Evolutionary conservation across 2,329 filamentous ascomycete species (phyloP).

Genomic region (Stemphylium vesicarium): DNA sequence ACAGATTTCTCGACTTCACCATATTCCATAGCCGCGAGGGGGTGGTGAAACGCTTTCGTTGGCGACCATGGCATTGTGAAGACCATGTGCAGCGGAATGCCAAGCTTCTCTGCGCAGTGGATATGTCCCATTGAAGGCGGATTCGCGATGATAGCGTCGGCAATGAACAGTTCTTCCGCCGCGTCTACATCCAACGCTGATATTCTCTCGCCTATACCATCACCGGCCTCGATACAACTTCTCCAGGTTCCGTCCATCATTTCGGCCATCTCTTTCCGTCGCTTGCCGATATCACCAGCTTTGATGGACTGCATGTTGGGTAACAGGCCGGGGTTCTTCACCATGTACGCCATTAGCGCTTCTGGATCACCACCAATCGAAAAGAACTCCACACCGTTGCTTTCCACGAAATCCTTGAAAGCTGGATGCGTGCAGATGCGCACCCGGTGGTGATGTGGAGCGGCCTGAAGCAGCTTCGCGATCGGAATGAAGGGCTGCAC

Average conservation of each 20-base stretch:
- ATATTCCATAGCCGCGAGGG: slow-evolving; percentile 56
- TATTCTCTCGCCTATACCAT: slow-evolving; percentile 21
- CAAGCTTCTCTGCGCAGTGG: slow-evolving; percentile 74
- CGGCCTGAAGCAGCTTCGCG: slow-evolving; percentile 55
- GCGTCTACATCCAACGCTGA: slow-evolving; percentile 20
- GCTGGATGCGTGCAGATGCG: slow-evolving; percentile 38
- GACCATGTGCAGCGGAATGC: slow-evolving; percentile 79
- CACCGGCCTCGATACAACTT: slow-evolving; percentile 49
- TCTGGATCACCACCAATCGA: slow-evolving; percentile 44
- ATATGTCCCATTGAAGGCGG: slow-evolving; percentile 50
- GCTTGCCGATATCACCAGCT: slow-evolving; percentile 44
- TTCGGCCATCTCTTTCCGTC: slow-evolving; percentile 35
- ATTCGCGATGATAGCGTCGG: slow-evolving; percentile 57
- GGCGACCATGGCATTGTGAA: slow-evolving; percentile 71
- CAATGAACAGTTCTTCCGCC: slow-evolving; percentile 68
- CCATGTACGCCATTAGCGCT: slow-evolving; percentile 60
- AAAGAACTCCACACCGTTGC: slow-evolving; percentile 47
- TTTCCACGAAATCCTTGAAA: slow-evolving; percentile 26
- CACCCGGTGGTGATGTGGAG: slow-evolving; percentile 33
- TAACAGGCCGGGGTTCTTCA: slow-evolving; percentile 55
- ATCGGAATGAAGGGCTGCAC: slow-evolving; percentile 67
- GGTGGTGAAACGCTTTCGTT: slow-evolving; percentile 57
- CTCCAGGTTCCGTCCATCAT: slow-evolving; percentile 44
- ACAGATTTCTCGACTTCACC: slow-evolving; percentile 42
- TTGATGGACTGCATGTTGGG: slow-evolving; percentile 36